A percentile compares a stretch with the other conserved stretches of the same genome.
phyloP scores from a whole-genome alignment of 352 stramenopile species.

The Globisporangium sylvaticum region DNA sequence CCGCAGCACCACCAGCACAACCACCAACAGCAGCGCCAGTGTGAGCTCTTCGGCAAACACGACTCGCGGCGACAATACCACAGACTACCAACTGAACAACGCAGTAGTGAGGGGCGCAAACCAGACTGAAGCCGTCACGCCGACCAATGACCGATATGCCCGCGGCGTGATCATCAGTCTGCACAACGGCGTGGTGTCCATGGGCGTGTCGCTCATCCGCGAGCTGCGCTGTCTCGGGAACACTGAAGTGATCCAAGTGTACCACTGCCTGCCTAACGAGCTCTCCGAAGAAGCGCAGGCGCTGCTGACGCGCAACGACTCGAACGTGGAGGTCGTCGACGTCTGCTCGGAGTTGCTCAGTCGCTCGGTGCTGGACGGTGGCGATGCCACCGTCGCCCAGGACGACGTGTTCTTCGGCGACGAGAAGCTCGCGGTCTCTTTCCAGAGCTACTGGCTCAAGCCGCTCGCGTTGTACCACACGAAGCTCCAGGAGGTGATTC shows the following conservation, averaged over 20 bases:
- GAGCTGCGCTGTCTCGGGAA: conserved; percentile 46
- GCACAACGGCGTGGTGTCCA: conserved; percentile 38
- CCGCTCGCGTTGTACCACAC: conserved; percentile 53
- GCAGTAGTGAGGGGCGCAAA: background rate
- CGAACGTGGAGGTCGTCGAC: conserved; percentile 56
- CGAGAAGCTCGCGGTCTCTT: conserved; percentile 15
- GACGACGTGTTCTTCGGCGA: conserved; percentile 28
- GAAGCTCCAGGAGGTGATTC: conserved; percentile 37
- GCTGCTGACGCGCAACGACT: conserved; percentile 41
- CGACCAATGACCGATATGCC: background rate
- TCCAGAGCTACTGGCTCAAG: conserved; percentile 63
- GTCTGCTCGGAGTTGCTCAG: conserved; percentile 41
- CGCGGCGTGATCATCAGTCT: conserved; percentile 38
- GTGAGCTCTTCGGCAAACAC: background rate
- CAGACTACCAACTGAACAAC: background rate
- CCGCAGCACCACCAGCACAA: background rate
- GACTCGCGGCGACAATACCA: background rate
- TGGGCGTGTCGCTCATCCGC: conserved; percentile 56
- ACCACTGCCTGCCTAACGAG: conserved; percentile 43
- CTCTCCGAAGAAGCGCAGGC: conserved; percentile 28
- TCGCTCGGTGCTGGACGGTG: conserved; percentile 1
- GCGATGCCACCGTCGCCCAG: background rate
- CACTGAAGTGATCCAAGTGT: conserved; percentile 37
- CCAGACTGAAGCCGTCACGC: background rate
- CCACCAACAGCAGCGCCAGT: background rate